Conservation (phyloP, 192 early-diverging fungal genomes). For the Backusella sp. region DNA sequence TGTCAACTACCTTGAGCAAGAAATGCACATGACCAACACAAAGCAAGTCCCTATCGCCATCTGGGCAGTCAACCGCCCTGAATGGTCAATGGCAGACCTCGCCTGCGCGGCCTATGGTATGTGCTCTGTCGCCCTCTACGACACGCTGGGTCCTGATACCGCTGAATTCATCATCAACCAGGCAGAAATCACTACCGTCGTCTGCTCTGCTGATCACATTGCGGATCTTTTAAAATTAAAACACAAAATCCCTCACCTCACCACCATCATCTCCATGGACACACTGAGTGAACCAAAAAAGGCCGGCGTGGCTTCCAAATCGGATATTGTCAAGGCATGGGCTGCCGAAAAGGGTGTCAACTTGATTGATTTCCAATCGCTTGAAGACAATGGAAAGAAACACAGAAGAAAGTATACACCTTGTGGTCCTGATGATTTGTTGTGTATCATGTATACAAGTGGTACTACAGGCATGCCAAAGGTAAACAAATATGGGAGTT, state of each 20-base stretch:
- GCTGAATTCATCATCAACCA: constrained; percentile 87
- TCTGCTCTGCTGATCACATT: constrained; percentile 46
- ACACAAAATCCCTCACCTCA: constrained; percentile 58
- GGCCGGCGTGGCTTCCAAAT: not conserved
- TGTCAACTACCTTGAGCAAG: constrained; percentile 52
- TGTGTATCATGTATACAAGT: constrained; percentile 77
- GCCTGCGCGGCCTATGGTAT: constrained; percentile 59
- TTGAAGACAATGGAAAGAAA: constrained; percentile 55
- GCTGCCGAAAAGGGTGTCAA: constrained; percentile 41
- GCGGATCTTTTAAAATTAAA: constrained; percentile 48
- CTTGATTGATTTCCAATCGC: constrained; percentile 39
- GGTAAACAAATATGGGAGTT: not conserved
- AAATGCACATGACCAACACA: constrained; percentile 1
- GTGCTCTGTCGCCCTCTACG: constrained; percentile 80
- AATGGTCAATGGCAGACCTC: constrained; percentile 70
- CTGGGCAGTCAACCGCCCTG: constrained; percentile 37
- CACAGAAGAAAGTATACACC: constrained; percentile 49
- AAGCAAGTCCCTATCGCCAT: constrained; percentile 10
- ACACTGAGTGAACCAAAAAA: constrained; percentile 10
- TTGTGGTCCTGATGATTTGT: constrained; percentile 66
- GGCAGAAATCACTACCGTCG: constrained; percentile 74
- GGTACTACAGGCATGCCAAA: constrained; percentile 76
- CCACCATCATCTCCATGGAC: constrained; percentile 73
- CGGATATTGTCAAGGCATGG: constrained; percentile 34
- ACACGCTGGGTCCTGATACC: constrained; percentile 84